phyloP scores from a whole-genome alignment of 1,284 basidiomycete genomes.

The Heterobasidion occidentale region DNA sequence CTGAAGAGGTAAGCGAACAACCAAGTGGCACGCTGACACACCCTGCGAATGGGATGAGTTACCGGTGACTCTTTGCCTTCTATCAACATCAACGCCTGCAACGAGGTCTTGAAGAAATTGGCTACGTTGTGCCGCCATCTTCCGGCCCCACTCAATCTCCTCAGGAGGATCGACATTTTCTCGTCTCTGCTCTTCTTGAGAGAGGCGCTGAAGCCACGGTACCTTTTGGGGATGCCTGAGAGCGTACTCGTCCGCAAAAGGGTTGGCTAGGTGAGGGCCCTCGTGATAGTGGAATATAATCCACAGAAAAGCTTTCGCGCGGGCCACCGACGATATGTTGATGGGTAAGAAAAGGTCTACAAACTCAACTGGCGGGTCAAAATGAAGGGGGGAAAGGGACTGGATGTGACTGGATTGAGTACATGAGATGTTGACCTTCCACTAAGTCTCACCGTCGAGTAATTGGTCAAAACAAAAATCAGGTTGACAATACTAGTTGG shows the following conservation, averaged over 20 bases:
- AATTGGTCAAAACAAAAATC: slow-evolving; percentile 68
- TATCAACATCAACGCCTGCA: slow-evolving; percentile 27
- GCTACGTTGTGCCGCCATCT: slow-evolving; percentile 29
- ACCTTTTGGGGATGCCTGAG: slow-evolving; percentile 27
- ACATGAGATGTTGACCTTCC: neutral
- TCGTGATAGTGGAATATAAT: slow-evolving; percentile 45
- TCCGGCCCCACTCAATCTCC: slow-evolving; percentile 32
- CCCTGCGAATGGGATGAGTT: slow-evolving; percentile 9
- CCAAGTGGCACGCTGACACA: neutral
- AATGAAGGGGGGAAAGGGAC: slow-evolving; percentile 65
- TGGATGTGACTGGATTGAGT: slow-evolving; percentile 19
- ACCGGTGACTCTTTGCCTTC: slow-evolving; percentile 11
- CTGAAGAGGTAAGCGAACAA: neutral
- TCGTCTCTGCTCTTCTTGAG: slow-evolving; percentile 24
- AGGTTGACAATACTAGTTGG: slow-evolving; percentile 78
- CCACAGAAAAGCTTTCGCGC: slow-evolving; percentile 64
- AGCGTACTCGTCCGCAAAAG: slow-evolving; percentile 35
- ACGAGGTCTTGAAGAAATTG: slow-evolving; percentile 33
- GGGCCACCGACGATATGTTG: slow-evolving; percentile 60
- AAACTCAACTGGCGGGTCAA: slow-evolving; percentile 69
- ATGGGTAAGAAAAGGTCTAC: slow-evolving; percentile 76
- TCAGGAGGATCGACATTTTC: slow-evolving; percentile 35
- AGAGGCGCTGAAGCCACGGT: slow-evolving; percentile 26
- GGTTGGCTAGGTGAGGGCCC: slow-evolving; percentile 28
- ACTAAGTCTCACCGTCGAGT: slow-evolving; percentile 46